phyloP scores from a whole-genome alignment of 345 rosid genomes.

The Pugionium cornutum region DNA sequence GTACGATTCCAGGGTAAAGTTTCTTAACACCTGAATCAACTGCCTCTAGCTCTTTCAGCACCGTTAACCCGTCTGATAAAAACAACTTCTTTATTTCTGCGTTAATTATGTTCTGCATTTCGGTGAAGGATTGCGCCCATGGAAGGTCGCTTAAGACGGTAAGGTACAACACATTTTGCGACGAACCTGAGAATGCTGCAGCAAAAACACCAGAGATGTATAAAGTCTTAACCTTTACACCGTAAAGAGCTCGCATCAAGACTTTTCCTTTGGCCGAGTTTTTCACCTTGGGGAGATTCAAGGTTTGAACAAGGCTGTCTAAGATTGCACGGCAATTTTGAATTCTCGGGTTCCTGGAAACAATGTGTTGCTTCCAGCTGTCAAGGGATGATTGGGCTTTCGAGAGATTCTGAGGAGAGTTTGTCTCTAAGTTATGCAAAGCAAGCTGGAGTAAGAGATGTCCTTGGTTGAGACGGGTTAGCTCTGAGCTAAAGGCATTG shows the following conservation, averaged over 20 bases:
- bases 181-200: slow-evolving; percentile 41
- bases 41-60: slow-evolving; percentile 43
- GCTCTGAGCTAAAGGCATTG: slow-evolving; percentile 41
- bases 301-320: slow-evolving; percentile 34
- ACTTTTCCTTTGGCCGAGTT: slow-evolving; percentile 45
- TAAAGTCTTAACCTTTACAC: slow-evolving; percentile 44
- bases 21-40: slow-evolving; percentile 32
- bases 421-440: slow-evolving; percentile 34
- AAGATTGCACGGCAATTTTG: slow-evolving; percentile 33
- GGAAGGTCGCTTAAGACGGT: slow-evolving; percentile 37
- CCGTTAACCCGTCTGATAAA: slow-evolving; percentile 36
- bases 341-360: slow-evolving; percentile 37
- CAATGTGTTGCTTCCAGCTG: slow-evolving; percentile 38
- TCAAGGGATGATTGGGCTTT: slow-evolving; percentile 38
- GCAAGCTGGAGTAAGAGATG: slow-evolving; percentile 41
- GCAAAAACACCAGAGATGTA: slow-evolving; percentile 42
- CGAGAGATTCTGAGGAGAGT: slow-evolving; percentile 29
- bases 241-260: slow-evolving; percentile 39
- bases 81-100: slow-evolving; percentile 34
- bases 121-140: slow-evolving; percentile 39
- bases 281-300: slow-evolving; percentile 46
- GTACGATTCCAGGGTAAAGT: slow-evolving; percentile 31
- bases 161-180: slow-evolving; percentile 35
- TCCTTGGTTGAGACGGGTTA: slow-evolving; percentile 43
- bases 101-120: slow-evolving; percentile 41